These are phyloP conservation scores for Monilinia fructicola DNA, from an alignment of 2,329 filamentous ascomycete genomes.

Conservation along the genomic window DNA sequence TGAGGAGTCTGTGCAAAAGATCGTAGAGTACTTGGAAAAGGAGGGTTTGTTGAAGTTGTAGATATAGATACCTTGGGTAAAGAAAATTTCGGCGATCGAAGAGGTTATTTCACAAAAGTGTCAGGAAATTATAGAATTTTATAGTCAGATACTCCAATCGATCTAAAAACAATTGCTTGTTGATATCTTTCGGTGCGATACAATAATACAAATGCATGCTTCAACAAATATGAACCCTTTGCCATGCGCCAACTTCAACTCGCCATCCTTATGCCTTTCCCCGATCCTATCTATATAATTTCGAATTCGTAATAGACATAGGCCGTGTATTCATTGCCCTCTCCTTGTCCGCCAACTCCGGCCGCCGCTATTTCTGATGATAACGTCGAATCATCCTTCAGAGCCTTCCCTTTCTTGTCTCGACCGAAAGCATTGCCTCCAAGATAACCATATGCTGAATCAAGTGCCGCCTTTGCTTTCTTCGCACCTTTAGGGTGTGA, in stretches of 20 bases:
- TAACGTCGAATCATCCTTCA: conserved; percentile 80
- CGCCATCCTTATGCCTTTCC: neutral
- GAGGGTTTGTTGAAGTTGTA: conserved; percentile 56
- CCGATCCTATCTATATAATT: conserved; percentile 48
- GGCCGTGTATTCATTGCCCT: conserved; percentile 83
- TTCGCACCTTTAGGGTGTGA: conserved; percentile 78
- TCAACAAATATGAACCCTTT: conserved; percentile 25
- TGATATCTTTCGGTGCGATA: conserved; percentile 26
- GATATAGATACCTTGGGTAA: conserved; percentile 19
- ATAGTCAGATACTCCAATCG: neutral
- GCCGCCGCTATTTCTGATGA: conserved; percentile 82
- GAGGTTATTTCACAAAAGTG: neutral
- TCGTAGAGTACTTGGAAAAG: conserved; percentile 74
- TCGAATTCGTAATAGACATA: conserved; percentile 98
- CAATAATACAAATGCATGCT: conserved; percentile 31
- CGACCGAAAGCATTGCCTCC: conserved; percentile 91
- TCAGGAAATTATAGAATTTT: conserved; percentile 5
- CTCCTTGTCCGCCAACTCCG: conserved; percentile 59
- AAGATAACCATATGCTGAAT: conserved; percentile 84
- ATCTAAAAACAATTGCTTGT: conserved; percentile 12
- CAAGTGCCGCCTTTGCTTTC: conserved; percentile 76
- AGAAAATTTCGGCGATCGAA: neutral
- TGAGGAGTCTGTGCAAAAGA: conserved; percentile 83
- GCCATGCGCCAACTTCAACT: conserved; percentile 29
- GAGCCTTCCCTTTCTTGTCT: conserved; percentile 89